Conservation (phyloP, 129 eudicot genomes). For the Mikania micrantha region DNA sequence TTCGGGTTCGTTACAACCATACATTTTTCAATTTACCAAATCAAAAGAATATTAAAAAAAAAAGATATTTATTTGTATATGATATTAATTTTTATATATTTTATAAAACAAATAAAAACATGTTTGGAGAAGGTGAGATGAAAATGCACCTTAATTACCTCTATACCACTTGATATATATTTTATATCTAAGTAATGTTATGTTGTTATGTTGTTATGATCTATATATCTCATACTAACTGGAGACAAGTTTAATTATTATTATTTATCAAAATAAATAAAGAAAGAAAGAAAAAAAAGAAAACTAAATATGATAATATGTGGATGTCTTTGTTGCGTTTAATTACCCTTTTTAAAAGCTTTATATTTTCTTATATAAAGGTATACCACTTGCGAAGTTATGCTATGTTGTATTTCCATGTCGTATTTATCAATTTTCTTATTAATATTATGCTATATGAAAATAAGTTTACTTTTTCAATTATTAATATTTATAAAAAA, state of each 20-base stretch:
- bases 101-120: too few species aligned
- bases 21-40: not conserved
- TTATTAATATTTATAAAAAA: not conserved
- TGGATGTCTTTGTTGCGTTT: too few species aligned
- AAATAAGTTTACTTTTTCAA: not conserved
- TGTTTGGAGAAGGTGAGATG: too few species aligned
- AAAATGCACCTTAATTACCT: too few species aligned
- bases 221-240: not conserved
- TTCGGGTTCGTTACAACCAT: slow-evolving; percentile 5
- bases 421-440: not conserved
- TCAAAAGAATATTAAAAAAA: not conserved
- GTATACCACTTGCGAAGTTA: not conserved
- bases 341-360: too few species aligned
- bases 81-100: too few species aligned
- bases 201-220: not conserved
- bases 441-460: not conserved
- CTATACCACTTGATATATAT: not conserved
- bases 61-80: too few species aligned
- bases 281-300: too few species aligned
- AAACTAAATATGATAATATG: too few species aligned
- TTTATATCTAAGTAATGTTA: not conserved
- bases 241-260: too few species aligned
- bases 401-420: not conserved
- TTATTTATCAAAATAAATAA: too few species aligned
- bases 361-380: too few species aligned